Conservation (phyloP, 2,329 filamentous ascomycete species). For the Acrodontium crateriforme region DNA sequence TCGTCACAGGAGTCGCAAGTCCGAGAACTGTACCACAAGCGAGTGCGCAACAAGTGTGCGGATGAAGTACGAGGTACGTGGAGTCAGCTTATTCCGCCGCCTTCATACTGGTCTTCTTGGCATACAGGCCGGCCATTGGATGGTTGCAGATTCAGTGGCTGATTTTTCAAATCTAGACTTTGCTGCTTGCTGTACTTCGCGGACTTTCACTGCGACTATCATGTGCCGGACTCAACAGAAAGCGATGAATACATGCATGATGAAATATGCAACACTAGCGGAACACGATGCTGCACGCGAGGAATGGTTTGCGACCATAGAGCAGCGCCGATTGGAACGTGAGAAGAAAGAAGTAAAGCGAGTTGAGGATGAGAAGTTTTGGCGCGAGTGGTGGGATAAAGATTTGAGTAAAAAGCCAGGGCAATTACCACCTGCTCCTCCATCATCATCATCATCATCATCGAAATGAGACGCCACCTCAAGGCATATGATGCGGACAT, state of each 20-base stretch:
- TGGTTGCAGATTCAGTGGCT: neutral
- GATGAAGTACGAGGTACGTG: constrained; percentile 35
- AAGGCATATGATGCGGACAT: too few relatives aligned
- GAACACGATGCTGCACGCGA: constrained; percentile 80
- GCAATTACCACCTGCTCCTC: too few relatives aligned
- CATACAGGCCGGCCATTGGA: neutral
- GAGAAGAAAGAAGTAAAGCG: constrained; percentile 40
- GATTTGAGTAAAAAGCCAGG: constrained; percentile 15
- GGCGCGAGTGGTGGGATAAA: constrained; percentile 39
- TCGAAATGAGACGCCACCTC: too few relatives aligned
- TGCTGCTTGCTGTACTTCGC: constrained; percentile 73
- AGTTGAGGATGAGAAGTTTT: constrained; percentile 30
- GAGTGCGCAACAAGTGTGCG: constrained; percentile 62
- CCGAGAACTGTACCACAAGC: constrained; percentile 64
- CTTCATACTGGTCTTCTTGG: neutral
- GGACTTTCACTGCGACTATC: constrained; percentile 79
- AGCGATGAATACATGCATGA: constrained; percentile 90
- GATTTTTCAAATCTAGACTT: constrained; percentile 52
- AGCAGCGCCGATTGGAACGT: constrained; percentile 54
- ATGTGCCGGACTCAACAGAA: constrained; percentile 66
- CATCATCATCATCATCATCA: neutral
- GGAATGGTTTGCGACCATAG: constrained; percentile 77
- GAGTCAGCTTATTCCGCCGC: neutral
- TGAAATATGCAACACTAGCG: constrained; percentile 65
- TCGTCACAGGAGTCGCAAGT: constrained; percentile 71